These are phyloP conservation scores for Aureobasidium pullulans DNA, from an alignment of 2,329 filamentous ascomycete genomes.

Conservation along the genomic window DNA sequence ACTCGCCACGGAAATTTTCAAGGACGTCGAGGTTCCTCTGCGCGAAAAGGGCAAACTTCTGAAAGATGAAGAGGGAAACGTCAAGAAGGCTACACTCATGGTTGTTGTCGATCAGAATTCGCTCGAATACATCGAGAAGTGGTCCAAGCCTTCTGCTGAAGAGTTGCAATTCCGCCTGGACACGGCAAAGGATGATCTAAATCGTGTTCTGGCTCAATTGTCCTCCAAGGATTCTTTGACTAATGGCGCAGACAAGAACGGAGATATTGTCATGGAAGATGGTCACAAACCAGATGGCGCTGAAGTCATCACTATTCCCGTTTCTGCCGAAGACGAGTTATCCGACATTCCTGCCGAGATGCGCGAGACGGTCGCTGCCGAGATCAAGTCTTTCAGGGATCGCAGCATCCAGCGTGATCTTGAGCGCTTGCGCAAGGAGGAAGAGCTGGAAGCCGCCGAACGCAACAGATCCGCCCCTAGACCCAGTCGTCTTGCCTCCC, in stretches of 20 bases:
- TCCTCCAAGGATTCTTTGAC: slow-evolving; percentile 5
- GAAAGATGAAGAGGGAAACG: slow-evolving; percentile 36
- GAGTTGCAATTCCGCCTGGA: slow-evolving; percentile 62
- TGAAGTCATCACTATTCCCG: slow-evolving; percentile 83
- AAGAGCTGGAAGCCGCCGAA: slow-evolving; percentile 85
- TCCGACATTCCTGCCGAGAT: slow-evolving; percentile 94
- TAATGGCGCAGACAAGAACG: slow-evolving; percentile 49
- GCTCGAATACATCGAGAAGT: slow-evolving; percentile 76
- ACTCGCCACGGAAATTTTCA: slow-evolving; percentile 76
- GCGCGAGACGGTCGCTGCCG: slow-evolving; percentile 87
- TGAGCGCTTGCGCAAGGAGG: slow-evolving; percentile 79
- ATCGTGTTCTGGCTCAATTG: slow-evolving; percentile 50
- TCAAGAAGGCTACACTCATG: slow-evolving; percentile 25
- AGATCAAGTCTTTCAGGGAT: slow-evolving; percentile 91
- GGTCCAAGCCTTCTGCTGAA: slow-evolving; percentile 55
- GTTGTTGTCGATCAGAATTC: slow-evolving; percentile 72
- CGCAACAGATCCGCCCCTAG: slow-evolving; percentile 61
- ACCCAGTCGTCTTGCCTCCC: slow-evolving; percentile 62
- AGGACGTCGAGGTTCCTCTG: slow-evolving; percentile 71
- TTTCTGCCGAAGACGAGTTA: slow-evolving; percentile 80
- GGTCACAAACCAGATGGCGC: slow-evolving; percentile 52
- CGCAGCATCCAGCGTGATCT: slow-evolving; percentile 81
- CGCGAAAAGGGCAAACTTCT: slow-evolving; percentile 56
- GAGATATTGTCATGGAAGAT: slow-evolving; percentile 64
- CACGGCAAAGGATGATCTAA: slow-evolving; percentile 59